Conservation (phyloP, 148 eudicot genomes). For the Fagopyrum tataricum region DNA sequence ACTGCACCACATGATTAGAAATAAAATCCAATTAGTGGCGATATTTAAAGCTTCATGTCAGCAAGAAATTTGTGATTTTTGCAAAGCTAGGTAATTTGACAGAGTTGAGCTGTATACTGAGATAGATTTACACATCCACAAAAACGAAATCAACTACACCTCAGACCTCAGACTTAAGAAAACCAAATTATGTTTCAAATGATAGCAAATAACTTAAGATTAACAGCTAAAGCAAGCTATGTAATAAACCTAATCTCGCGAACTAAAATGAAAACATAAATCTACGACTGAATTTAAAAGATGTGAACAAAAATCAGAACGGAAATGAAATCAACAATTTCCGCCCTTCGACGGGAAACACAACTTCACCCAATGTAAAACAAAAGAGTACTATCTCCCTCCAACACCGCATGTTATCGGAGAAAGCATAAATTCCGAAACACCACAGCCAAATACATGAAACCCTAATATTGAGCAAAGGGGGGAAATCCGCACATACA, state of each 20-base stretch:
- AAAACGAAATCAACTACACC: not conserved
- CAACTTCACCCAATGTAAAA: not conserved
- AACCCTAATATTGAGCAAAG: conserved; percentile 13
- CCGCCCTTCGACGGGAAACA: not conserved
- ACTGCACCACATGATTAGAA: not conserved
- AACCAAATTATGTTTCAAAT: not conserved
- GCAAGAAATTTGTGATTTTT: not conserved
- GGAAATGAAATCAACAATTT: not conserved
- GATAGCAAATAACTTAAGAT: not conserved
- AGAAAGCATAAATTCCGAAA: not conserved
- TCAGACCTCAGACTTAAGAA: not conserved
- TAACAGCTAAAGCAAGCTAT: not conserved
- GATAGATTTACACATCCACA: not conserved
- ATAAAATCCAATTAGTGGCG: not conserved
- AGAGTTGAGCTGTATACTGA: not conserved
- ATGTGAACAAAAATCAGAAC: not conserved
- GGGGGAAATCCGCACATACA: conserved; percentile 36
- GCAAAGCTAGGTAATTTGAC: not conserved
- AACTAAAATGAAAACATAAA: not conserved
- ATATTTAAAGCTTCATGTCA: not conserved
- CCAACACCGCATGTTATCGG: not conserved
- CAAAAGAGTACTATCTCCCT: too few relatives aligned
- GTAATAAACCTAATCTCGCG: not conserved
- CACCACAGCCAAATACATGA: not conserved
- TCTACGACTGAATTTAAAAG: not conserved